phyloP scores from a whole-genome alignment of 345 rosid genomes.

The Euphorbia lathyris region DNA sequence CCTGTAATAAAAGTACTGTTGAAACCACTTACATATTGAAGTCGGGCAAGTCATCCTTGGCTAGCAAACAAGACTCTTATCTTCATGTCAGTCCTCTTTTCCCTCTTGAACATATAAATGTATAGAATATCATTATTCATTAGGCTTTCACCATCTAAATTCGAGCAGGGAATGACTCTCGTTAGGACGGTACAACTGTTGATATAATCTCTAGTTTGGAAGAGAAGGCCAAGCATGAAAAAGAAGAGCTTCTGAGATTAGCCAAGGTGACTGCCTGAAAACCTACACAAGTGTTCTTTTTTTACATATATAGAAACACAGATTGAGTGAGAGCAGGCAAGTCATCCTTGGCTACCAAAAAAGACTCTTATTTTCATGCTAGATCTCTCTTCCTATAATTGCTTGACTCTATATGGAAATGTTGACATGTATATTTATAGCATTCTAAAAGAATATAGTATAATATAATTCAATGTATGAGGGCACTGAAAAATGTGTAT shows the following conservation, averaged over 20 bases:
- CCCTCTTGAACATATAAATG: neutral
- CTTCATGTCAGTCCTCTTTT: constrained; percentile 13
- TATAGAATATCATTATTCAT: no score
- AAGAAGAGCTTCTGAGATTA: constrained; percentile 17
- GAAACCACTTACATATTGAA: neutral
- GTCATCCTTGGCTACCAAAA: constrained; percentile 24
- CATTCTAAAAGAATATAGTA: neutral
- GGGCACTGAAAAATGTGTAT: neutral
- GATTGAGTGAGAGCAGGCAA: constrained; percentile 14
- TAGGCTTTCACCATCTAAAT: no score
- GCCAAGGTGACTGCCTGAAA: constrained; percentile 25
- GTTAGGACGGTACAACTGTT: no score
- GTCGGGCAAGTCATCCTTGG: constrained; percentile 24
- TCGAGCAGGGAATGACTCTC: no score
- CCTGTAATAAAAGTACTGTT: no score
- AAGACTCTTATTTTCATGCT: constrained; percentile 19
- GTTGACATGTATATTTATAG: constrained; percentile 8
- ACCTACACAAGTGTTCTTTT: neutral
- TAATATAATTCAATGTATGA: neutral
- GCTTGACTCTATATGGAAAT: no score
- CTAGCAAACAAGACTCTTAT: constrained; percentile 14
- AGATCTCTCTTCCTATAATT: constrained; percentile 14
- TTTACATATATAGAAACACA: neutral
- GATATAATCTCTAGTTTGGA: neutral
- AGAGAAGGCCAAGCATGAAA: constrained; percentile 15